Evolutionary conservation across 2,329 filamentous ascomycete genomes (phyloP).

Genomic region (Simplicillium aogashimaense): DNA sequence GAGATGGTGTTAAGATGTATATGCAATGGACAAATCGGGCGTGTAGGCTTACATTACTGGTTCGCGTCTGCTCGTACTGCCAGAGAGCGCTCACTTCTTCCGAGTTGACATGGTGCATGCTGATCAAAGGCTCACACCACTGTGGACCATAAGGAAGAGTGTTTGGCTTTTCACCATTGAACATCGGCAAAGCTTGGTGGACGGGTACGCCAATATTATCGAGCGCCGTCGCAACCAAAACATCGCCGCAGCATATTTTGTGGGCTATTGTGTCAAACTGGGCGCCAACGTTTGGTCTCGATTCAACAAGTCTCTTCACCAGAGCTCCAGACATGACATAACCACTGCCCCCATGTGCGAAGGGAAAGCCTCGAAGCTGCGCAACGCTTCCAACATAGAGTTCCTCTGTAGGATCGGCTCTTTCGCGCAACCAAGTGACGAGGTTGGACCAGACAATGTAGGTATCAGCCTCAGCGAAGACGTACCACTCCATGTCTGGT

Average conservation of each 20-base stretch:
- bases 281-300: slow-evolving; percentile 29
- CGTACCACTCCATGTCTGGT: slow-evolving; percentile 45
- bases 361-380: slow-evolving; percentile 31
- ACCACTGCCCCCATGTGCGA: slow-evolving; percentile 50
- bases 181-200: slow-evolving; percentile 37
- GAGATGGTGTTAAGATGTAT: slow-evolving; percentile 10
- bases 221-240: slow-evolving; percentile 37
- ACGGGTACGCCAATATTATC: slow-evolving; percentile 33
- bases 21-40: neutral
- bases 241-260: slow-evolving; percentile 40
- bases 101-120: slow-evolving; percentile 45
- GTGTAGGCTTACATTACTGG: slow-evolving; percentile 24
- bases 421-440: slow-evolving; percentile 34
- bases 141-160: slow-evolving; percentile 35
- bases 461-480: slow-evolving; percentile 50
- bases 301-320: slow-evolving; percentile 34
- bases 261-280: slow-evolving; percentile 35
- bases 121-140: slow-evolving; percentile 48
- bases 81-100: slow-evolving; percentile 42
- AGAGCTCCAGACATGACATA: slow-evolving; percentile 43
- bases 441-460: slow-evolving; percentile 47
- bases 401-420: slow-evolving; percentile 29
- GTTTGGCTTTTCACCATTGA: slow-evolving; percentile 45
- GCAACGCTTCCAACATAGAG: slow-evolving; percentile 42
- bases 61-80: slow-evolving; percentile 41